Conservation (phyloP, 805 yeast genomes). For the Starmerella cellae region DNA sequence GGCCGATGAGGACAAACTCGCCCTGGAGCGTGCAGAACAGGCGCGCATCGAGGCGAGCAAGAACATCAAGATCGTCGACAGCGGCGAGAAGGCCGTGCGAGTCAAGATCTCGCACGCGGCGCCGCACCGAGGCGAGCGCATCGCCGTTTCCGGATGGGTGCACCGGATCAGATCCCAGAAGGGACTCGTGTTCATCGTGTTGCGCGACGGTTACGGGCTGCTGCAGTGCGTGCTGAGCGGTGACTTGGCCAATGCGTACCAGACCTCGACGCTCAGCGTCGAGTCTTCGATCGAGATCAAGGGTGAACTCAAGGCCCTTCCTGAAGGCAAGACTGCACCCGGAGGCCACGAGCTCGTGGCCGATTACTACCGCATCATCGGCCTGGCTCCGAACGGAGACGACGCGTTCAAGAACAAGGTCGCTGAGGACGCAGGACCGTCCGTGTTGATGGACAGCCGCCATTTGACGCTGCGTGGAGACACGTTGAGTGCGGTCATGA, state of each 20-base stretch:
- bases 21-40: slow-evolving; percentile 47
- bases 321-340: slow-evolving; percentile 94
- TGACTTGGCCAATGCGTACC: slow-evolving; percentile 81
- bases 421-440: slow-evolving; percentile 88
- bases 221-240: slow-evolving; percentile 81
- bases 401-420: slow-evolving; percentile 90
- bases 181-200: slow-evolving; percentile 76
- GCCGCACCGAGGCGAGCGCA: slow-evolving; percentile 52
- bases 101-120: slow-evolving; percentile 50
- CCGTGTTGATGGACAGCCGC: slow-evolving; percentile 83
- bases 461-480: slow-evolving; percentile 96
- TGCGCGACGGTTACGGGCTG: slow-evolving; percentile 91
- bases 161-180: slow-evolving; percentile 90
- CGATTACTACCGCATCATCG: slow-evolving; percentile 79
- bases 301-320: slow-evolving; percentile 71
- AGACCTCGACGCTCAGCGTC: slow-evolving; percentile 70
- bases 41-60: slow-evolving; percentile 66
- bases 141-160: slow-evolving; percentile 82
- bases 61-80: slow-evolving; percentile 61
- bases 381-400: slow-evolving; percentile 92
- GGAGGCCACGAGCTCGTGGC: slow-evolving; percentile 91
- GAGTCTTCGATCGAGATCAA: slow-evolving; percentile 72
- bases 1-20: slow-evolving; percentile 41
- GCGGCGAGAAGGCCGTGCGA: slow-evolving; percentile 56
- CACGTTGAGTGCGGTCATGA: slow-evolving; percentile 80